These are phyloP conservation scores for Penicillium psychrofluorescens DNA, from an alignment of 495 filamentous ascomycete species.

Conservation along the genomic window DNA sequence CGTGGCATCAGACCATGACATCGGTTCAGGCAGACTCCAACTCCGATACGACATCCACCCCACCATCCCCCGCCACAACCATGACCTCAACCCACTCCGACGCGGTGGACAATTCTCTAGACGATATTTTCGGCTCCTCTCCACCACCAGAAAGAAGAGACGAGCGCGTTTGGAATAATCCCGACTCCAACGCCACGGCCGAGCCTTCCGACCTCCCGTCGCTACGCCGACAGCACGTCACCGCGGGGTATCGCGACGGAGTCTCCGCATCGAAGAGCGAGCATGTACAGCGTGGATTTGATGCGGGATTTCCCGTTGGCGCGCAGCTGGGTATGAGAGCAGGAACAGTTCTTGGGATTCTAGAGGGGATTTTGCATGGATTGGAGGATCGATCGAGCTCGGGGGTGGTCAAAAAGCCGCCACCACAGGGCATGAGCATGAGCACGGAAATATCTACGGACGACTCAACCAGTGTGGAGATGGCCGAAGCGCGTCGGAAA, in stretches of 20 bases:
- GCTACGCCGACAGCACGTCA: constrained; percentile 66
- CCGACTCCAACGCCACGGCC: neutral
- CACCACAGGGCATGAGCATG: too few relatives aligned
- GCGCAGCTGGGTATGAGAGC: constrained; percentile 66
- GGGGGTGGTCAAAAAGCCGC: neutral
- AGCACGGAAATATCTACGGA: neutral
- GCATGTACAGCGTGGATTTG: constrained; percentile 76
- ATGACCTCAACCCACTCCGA: constrained; percentile 19
- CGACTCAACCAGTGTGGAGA: constrained; percentile 3
- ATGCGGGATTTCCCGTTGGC: constrained; percentile 77
- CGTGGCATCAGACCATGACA: neutral
- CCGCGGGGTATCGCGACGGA: constrained; percentile 86
- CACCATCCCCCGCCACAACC: constrained; percentile 20
- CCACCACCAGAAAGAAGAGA: constrained; percentile 13
- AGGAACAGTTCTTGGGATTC: constrained; percentile 61
- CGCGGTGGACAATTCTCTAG: constrained; percentile 27
- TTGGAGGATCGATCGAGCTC: constrained; percentile 23
- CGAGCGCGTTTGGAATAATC: neutral
- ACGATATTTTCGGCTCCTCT: constrained; percentile 44
- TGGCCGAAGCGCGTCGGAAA: constrained; percentile 14
- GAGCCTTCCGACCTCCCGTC: constrained; percentile 68
- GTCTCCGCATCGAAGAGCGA: constrained; percentile 61
- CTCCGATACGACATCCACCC: constrained; percentile 1
- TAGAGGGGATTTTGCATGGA: constrained; percentile 54
- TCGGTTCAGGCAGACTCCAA: neutral